Conservation (phyloP, 1,284 basidiomycete genomes). For the Ustilago cynodontis region DNA sequence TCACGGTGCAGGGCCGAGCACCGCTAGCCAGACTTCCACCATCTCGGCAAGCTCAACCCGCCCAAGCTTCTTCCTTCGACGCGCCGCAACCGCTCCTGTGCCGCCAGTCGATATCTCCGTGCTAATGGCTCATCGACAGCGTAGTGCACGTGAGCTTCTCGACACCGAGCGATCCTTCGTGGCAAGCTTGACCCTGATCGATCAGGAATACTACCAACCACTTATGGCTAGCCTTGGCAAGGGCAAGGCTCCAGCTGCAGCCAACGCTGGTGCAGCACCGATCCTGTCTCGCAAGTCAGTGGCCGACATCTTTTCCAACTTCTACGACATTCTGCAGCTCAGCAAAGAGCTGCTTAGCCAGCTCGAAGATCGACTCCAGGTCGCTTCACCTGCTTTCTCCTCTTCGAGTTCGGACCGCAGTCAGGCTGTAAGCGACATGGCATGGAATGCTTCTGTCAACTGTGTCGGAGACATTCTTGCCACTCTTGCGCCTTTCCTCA, state of each 20-base stretch:
- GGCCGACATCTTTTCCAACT: constrained; percentile 85
- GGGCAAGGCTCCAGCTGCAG: constrained; percentile 73
- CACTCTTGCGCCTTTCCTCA: constrained; percentile 68
- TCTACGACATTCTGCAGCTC: constrained; percentile 89
- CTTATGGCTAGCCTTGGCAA: constrained; percentile 46
- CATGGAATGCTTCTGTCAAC: constrained; percentile 61
- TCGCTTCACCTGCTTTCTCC: constrained; percentile 71
- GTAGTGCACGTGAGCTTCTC: constrained; percentile 60
- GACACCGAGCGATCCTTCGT: constrained; percentile 66
- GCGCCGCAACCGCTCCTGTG: constrained; percentile 37
- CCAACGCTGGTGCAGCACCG: constrained; percentile 75
- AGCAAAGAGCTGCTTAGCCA: constrained; percentile 82
- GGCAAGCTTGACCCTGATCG: constrained; percentile 55
- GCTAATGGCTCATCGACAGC: constrained; percentile 44
- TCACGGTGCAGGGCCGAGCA: constrained; percentile 26
- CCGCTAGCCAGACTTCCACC: constrained; percentile 35
- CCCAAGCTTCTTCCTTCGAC: constrained; percentile 40
- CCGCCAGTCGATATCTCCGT: constrained; percentile 17
- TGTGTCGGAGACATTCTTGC: constrained; percentile 65
- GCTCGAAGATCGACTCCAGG: constrained; percentile 71
- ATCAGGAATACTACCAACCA: constrained; percentile 66
- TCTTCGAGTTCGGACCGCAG: constrained; percentile 72
- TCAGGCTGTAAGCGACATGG: constrained; percentile 1
- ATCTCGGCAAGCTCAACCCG: constrained; percentile 38
- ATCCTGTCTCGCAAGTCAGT: constrained; percentile 79